These are phyloP conservation scores for Trypanosoma avium DNA, from an alignment of 208 protist genomes.

Conservation along the genomic window DNA sequence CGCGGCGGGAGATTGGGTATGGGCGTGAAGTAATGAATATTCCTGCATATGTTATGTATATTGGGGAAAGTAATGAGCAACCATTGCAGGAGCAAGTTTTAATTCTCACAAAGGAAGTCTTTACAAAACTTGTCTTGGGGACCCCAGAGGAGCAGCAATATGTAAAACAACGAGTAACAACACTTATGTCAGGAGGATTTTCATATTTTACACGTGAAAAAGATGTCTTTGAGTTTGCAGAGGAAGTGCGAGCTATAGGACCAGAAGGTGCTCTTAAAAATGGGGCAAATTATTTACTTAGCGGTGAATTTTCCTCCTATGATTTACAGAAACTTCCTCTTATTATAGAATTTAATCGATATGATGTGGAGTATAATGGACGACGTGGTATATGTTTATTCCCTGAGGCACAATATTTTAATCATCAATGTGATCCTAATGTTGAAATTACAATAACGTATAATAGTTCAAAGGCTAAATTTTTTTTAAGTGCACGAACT, in stretches of 20 bases:
- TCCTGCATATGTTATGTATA: constrained; percentile 78
- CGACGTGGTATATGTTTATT: constrained; percentile 79
- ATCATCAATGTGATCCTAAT: constrained; percentile 86
- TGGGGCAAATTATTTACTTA: constrained; percentile 62
- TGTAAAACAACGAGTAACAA: constrained; percentile 70
- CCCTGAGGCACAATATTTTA: constrained; percentile 80
- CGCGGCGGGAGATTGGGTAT: constrained; percentile 71
- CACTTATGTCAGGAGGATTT: constrained; percentile 81
- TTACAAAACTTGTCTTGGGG: constrained; percentile 63
- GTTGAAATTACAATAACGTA: constrained; percentile 72
- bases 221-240: constrained; percentile 84
- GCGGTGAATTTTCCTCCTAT: constrained; percentile 79
- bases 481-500: constrained; percentile 70
- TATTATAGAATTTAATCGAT: constrained; percentile 85
- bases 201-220: constrained; percentile 85
- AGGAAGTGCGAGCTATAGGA: constrained; percentile 66
- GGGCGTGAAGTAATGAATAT: constrained; percentile 81
- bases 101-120: constrained; percentile 70
- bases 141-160: constrained; percentile 60
- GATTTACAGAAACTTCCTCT: constrained; percentile 84
- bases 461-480: constrained; percentile 73
- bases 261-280: constrained; percentile 57
- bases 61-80: constrained; percentile 53
- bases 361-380: constrained; percentile 81
- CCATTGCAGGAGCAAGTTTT: constrained; percentile 71